A percentile compares a stretch with the other conserved stretches of the same genome.
phyloP scores from a whole-genome alignment of 2,329 filamentous ascomycete species.

The Aureobasidium sp. region DNA sequence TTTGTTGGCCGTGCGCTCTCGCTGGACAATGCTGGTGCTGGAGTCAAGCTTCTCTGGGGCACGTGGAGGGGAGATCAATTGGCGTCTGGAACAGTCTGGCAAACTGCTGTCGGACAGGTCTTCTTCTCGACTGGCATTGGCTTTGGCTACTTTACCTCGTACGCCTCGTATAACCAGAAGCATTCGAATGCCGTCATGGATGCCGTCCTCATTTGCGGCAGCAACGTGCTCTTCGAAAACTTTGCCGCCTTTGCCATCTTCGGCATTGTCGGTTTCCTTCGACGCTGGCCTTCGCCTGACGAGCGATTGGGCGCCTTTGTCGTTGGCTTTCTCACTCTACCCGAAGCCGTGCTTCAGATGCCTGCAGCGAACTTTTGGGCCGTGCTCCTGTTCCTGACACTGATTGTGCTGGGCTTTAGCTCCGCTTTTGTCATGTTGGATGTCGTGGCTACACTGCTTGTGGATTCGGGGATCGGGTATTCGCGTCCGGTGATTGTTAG shows the following conservation, averaged over 20 bases:
- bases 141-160: slow-evolving; percentile 53
- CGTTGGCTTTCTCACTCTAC: slow-evolving; percentile 53
- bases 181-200: slow-evolving; percentile 55
- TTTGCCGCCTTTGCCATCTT: slow-evolving; percentile 46
- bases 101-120: slow-evolving; percentile 54
- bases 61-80: slow-evolving; percentile 47
- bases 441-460: slow-evolving; percentile 47
- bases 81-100: slow-evolving; percentile 48
- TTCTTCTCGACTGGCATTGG: slow-evolving; percentile 55
- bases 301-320: slow-evolving; percentile 48
- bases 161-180: slow-evolving; percentile 51
- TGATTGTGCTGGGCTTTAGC: slow-evolving; percentile 52
- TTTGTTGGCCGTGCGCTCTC: slow-evolving; percentile 49
- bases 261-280: slow-evolving; percentile 48
- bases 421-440: slow-evolving; percentile 56
- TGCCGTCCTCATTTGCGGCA: slow-evolving; percentile 48
- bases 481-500: slow-evolving; percentile 47
- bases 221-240: slow-evolving; percentile 52
- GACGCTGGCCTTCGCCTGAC: slow-evolving; percentile 37
- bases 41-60: slow-evolving; percentile 44
- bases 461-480: slow-evolving; percentile 45
- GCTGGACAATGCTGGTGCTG: slow-evolving; percentile 47
- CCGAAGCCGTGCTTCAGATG: slow-evolving; percentile 51
- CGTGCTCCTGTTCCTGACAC: slow-evolving; percentile 51
- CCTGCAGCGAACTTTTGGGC: slow-evolving; percentile 54